Percentiles rank a stretch among this genome's conserved stretches.
These are phyloP conservation scores for Vitis vinifera DNA, from an alignment of 164 flowering plant species.

Conservation along the genomic window ASM3070453v1 NC_081814.1:5855501-5856000, in stretches of 20 bases:
- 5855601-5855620: constrained; percentile 69
- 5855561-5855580: constrained; percentile 75
- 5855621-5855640: constrained; percentile 86
- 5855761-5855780: constrained; percentile 81
- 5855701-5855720: background rate
- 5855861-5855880: constrained; percentile 73
- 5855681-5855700: background rate
- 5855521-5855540: constrained; percentile 81
- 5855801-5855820: constrained; percentile 79
- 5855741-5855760: constrained; percentile 91
- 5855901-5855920: constrained; percentile 91
- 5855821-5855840: constrained; percentile 79
- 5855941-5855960: constrained; percentile 87
- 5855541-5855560: constrained; percentile 87
- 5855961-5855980: constrained; percentile 91
- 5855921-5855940: constrained; percentile 78
- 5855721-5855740: constrained; percentile 50
- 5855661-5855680: too few species aligned
- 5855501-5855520: constrained; percentile 91
- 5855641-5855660: background rate
- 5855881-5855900: constrained; percentile 95
- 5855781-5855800: constrained; percentile 96
- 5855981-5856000: constrained; percentile 61
- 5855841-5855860: constrained; percentile 86
- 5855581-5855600: constrained; percentile 70